Evolutionary conservation across 495 filamentous ascomycete genomes (phyloP).

Genomic region (Aspergillus ellipticus): DNA sequence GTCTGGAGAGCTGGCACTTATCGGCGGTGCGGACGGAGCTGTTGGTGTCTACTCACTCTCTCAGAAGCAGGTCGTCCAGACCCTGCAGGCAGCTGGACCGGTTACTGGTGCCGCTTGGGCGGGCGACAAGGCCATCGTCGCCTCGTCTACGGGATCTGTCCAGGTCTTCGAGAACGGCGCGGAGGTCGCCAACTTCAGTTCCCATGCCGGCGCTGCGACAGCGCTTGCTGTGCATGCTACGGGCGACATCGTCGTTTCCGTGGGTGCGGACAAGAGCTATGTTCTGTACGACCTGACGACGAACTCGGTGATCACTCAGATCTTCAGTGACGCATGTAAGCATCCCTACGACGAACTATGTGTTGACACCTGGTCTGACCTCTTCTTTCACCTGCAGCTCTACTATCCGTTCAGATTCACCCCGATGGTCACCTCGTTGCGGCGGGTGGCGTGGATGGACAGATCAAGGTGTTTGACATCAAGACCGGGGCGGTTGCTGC

Average conservation of each 20-base stretch:
- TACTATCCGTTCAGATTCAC: constrained; percentile 82
- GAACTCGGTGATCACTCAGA: constrained; percentile 63
- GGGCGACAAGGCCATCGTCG: constrained; percentile 65
- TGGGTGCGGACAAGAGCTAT: constrained; percentile 90
- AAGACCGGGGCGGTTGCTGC: constrained; percentile 68
- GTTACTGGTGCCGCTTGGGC: constrained; percentile 81
- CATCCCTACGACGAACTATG: constrained; percentile 5
- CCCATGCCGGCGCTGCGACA: constrained; percentile 77
- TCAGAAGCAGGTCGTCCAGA: constrained; percentile 63
- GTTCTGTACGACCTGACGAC: constrained; percentile 79
- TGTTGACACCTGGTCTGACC: constrained; percentile 7
- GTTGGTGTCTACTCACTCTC: constrained; percentile 76
- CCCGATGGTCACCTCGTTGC: constrained; percentile 94
- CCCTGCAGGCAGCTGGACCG: constrained; percentile 61
- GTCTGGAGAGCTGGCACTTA: constrained; percentile 64
- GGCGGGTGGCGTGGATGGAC: constrained; percentile 67
- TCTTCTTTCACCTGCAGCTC: constrained; percentile 45
- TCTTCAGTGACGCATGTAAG: constrained; percentile 81
- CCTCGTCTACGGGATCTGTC: constrained; percentile 71
- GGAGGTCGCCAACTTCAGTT: constrained; percentile 60
- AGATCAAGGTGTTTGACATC: constrained; percentile 83
- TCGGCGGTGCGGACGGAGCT: constrained; percentile 74
- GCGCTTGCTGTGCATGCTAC: constrained; percentile 79
- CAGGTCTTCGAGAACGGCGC: constrained; percentile 70
- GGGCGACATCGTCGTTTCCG: constrained; percentile 78